Conservation (phyloP, 345 rosid species). For the Citropsis articulata region DNA sequence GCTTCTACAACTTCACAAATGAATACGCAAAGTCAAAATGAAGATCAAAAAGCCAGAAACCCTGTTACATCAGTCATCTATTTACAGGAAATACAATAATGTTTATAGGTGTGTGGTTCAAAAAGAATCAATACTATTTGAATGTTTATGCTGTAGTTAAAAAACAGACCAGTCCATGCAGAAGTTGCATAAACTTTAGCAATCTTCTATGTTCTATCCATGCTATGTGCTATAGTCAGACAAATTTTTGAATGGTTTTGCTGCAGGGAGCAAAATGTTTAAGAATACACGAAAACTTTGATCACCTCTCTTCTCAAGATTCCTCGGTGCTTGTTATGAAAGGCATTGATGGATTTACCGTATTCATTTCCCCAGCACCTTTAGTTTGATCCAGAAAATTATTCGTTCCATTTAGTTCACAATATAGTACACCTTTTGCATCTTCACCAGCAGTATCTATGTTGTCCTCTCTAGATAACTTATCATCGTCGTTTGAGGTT, state of each 20-base stretch:
- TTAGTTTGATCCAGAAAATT: conserved; percentile 33
- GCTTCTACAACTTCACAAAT: background rate
- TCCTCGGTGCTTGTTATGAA: background rate
- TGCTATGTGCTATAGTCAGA: background rate
- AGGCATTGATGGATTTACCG: conserved; percentile 3
- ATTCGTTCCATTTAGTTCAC: conserved; percentile 34
- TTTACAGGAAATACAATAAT: background rate
- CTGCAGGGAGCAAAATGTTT: background rate
- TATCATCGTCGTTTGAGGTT: conserved; percentile 18
- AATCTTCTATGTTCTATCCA: background rate
- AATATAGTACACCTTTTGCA: conserved; percentile 33
- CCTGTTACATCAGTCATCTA: background rate
- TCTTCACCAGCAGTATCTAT: conserved; percentile 24
- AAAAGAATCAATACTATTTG: background rate
- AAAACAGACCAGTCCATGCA: background rate
- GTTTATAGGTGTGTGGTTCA: background rate
- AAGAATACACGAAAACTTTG: background rate
- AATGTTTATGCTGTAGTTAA: background rate
- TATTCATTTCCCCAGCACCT: conserved; percentile 16
- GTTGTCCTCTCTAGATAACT: conserved; percentile 9
- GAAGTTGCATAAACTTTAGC: background rate
- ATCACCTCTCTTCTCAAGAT: background rate
- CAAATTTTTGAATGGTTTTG: background rate
- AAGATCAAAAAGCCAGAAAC: background rate
- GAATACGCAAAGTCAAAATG: background rate